Evolutionary conservation across 495 filamentous ascomycete species (phyloP).

Genomic region (Astrothelium macrocarpum): DNA sequence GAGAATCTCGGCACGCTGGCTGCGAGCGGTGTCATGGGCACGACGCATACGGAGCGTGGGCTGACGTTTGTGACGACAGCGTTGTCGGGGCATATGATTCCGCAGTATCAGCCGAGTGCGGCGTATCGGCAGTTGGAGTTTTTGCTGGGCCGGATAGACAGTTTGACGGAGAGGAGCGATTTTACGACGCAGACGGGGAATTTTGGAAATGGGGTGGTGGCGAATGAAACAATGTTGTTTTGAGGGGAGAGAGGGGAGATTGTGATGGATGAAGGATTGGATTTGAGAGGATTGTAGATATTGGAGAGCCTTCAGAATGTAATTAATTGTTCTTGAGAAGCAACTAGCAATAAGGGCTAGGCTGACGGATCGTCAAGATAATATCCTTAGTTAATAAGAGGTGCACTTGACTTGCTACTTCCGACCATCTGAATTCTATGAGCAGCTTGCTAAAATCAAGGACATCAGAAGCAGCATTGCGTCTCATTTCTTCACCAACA

Average conservation of each 20-base stretch:
- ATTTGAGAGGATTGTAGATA: not conserved
- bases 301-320: not conserved
- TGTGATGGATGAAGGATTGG: not conserved
- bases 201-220: conserved; percentile 16
- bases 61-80: conserved; percentile 29
- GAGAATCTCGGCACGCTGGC: conserved; percentile 18
- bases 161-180: conserved; percentile 20
- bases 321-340: not conserved
- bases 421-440: not conserved
- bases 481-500: not conserved
- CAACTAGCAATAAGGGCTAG: not conserved
- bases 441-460: not conserved
- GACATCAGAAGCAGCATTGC: not conserved
- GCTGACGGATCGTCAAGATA: not conserved
- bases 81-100: conserved; percentile 28
- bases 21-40: conserved; percentile 29
- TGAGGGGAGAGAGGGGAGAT: not conserved
- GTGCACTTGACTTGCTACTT: not conserved
- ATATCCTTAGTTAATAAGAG: too few relatives aligned
- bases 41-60: conserved; percentile 29
- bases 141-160: conserved; percentile 30
- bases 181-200: conserved; percentile 23
- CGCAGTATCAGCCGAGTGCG: conserved; percentile 30
- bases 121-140: conserved; percentile 53
- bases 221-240: conserved; percentile 8